Conservation (phyloP, 2,329 filamentous ascomycete genomes). For the Davidsoniella australis region DNA sequence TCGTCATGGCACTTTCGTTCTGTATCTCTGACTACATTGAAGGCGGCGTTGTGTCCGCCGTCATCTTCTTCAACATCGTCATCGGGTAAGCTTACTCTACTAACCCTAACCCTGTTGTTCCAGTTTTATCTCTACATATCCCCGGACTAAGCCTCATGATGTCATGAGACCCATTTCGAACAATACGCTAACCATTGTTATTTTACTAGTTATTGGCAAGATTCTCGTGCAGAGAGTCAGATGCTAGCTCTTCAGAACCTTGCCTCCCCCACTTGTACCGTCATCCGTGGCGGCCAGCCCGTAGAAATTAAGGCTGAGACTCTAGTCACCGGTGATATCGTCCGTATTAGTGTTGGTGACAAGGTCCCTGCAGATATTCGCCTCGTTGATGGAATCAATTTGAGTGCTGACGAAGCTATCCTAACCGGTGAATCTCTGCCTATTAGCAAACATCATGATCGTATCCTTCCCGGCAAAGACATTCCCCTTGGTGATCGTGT, state of each 20-base stretch:
- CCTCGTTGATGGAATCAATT: slow-evolving; percentile 49
- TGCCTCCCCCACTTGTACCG: slow-evolving; percentile 41
- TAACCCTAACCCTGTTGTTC: slow-evolving; percentile 1
- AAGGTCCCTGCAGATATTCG: slow-evolving; percentile 54
- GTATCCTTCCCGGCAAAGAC: slow-evolving; percentile 32
- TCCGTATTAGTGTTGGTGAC: slow-evolving; percentile 45
- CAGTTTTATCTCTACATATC: neutral
- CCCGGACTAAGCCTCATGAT: too few relatives aligned
- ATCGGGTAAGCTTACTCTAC: slow-evolving; percentile 33
- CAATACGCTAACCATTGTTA: neutral
- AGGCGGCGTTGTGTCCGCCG: slow-evolving; percentile 43
- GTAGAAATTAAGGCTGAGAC: slow-evolving; percentile 36
- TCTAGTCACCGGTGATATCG: slow-evolving; percentile 50
- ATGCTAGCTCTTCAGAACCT: slow-evolving; percentile 43
- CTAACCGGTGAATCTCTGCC: slow-evolving; percentile 59
- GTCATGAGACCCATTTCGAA: neutral
- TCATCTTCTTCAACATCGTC: slow-evolving; percentile 50
- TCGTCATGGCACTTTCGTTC: slow-evolving; percentile 55
- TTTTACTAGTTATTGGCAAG: slow-evolving; percentile 23
- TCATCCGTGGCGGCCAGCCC: slow-evolving; percentile 35
- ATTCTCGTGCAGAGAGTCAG: slow-evolving; percentile 43
- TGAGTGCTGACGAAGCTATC: slow-evolving; percentile 59
- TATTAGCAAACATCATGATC: slow-evolving; percentile 46
- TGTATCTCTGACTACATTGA: slow-evolving; percentile 48
- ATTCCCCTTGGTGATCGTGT: slow-evolving; percentile 51